phyloP scores from a whole-genome alignment of 495 filamentous ascomycete species.

The Zalerion maritima region DNA sequence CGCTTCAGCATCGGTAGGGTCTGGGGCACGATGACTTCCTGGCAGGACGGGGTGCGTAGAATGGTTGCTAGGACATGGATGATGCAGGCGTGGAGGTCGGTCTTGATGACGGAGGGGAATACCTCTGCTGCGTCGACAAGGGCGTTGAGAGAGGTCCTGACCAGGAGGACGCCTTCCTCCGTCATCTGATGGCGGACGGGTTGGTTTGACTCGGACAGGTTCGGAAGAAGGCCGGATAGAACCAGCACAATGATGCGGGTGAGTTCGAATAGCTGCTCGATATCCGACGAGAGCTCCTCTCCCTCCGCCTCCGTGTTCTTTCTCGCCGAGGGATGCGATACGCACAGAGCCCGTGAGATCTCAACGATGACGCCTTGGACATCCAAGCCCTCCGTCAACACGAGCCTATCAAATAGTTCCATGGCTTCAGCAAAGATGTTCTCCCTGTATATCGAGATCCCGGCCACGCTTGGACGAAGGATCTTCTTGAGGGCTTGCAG shows the following conservation, averaged over 20 bases:
- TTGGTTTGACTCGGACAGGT: conserved; percentile 61
- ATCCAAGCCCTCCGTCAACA: conserved; percentile 72
- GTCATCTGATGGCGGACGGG: conserved; percentile 55
- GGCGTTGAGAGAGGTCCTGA: conserved; percentile 64
- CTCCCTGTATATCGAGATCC: conserved; percentile 90
- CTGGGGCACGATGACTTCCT: conserved; percentile 77
- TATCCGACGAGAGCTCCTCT: conserved; percentile 80
- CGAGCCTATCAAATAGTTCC: conserved; percentile 86
- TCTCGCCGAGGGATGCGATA: conserved; percentile 76
- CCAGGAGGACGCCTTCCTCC: conserved; percentile 72
- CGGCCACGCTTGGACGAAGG: conserved; percentile 82
- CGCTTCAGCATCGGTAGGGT: conserved; percentile 83
- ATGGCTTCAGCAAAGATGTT: conserved; percentile 95
- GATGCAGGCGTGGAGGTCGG: conserved; percentile 91
- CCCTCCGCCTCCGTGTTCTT: conserved; percentile 49
- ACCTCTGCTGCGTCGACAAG: conserved; percentile 88
- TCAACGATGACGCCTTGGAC: conserved; percentile 90
- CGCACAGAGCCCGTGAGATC: conserved; percentile 75
- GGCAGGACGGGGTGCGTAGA: conserved; percentile 72
- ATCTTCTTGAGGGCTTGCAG: conserved; percentile 90
- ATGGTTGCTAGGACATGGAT: conserved; percentile 93
- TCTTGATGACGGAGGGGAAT: conserved; percentile 91
- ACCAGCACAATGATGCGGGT: conserved; percentile 92
- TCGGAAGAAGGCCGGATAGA: conserved; percentile 72
- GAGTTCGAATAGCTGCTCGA: conserved; percentile 94